Conservation (phyloP, 345 rosid genomes). For the Gossypioides kirkii region DNA sequence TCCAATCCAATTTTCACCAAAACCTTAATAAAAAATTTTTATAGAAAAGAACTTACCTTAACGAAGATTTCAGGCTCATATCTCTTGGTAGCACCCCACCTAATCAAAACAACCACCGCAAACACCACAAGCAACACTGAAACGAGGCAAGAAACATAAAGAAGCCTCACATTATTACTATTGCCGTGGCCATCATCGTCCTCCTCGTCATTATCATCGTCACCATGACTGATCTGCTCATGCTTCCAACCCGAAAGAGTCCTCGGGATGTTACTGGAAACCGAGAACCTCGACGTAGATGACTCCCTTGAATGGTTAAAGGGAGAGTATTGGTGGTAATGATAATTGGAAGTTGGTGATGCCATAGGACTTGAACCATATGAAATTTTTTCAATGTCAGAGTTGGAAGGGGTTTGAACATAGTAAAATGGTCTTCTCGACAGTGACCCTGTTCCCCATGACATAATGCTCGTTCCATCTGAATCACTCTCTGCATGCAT, state of each 20-base stretch:
- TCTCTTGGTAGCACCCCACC: conserved; percentile 79
- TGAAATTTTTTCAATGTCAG: conserved; percentile 89
- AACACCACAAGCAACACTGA: conserved; percentile 54
- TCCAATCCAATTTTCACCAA: no score
- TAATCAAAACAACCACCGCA: conserved; percentile 53
- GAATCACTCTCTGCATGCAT: conserved; percentile 96
- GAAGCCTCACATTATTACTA: conserved; percentile 45
- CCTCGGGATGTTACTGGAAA: conserved; percentile 51
- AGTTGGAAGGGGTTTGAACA: conserved; percentile 96
- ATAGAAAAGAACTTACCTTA: conserved; percentile 36
- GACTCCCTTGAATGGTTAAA: conserved; percentile 96
- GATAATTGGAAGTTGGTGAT: conserved; percentile 54
- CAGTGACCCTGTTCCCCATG: conserved; percentile 58
- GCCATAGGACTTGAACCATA: conserved; percentile 76
- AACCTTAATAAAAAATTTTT: conserved; percentile 5
- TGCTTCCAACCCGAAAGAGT: conserved; percentile 54
- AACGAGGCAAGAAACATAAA: conserved; percentile 32
- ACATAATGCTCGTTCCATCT: conserved; percentile 70
- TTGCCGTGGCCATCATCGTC: conserved; percentile 25
- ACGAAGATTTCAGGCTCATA: conserved; percentile 67
- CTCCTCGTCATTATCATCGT: conserved; percentile 28
- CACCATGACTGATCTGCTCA: conserved; percentile 32
- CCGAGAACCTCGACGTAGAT: conserved; percentile 81
- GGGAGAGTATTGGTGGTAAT: conserved; percentile 81
- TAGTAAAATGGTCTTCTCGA: conserved; percentile 64